phyloP scores from a whole-genome alignment of 2,329 filamentous ascomycete genomes.

The Talaromyces amestolkiae region DNA sequence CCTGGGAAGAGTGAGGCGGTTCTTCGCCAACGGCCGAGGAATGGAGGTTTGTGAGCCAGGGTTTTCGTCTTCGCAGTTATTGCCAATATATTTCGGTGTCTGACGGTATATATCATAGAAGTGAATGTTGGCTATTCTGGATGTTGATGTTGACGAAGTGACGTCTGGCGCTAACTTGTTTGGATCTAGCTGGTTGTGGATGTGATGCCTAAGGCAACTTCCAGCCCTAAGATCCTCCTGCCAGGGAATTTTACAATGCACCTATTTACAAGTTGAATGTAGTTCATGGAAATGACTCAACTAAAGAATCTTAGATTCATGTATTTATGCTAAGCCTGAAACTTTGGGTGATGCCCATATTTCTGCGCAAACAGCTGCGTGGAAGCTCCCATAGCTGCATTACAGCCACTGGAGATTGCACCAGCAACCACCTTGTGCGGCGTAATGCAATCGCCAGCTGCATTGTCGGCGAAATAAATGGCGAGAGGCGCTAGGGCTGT shows the following conservation, averaged over 20 bases:
- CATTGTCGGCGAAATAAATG: constrained; percentile 23
- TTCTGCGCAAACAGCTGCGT: constrained; percentile 16
- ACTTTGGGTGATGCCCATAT: constrained; percentile 2
- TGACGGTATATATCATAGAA: background rate
- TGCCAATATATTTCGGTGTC: too few species aligned
- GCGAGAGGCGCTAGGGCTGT: background rate
- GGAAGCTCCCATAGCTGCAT: background rate
- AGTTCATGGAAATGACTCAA: background rate
- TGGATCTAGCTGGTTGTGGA: background rate
- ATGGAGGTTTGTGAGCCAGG: constrained; percentile 17
- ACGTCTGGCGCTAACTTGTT: background rate
- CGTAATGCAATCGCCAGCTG: constrained; percentile 51
- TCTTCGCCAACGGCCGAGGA: constrained; percentile 19
- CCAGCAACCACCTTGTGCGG: constrained; percentile 20
- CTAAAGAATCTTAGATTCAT: background rate
- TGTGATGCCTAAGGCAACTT: background rate
- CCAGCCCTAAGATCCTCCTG: background rate
- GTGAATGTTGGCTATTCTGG: constrained; percentile 10
- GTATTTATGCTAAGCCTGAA: background rate
- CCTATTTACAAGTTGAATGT: background rate
- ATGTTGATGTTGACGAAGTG: background rate
- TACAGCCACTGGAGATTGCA: constrained; percentile 19
- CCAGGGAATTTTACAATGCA: background rate
- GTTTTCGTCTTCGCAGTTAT: background rate
- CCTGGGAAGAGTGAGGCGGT: constrained; percentile 12